Evolutionary conservation across 305 asterid species (phyloP), one percentile per base, ranked within the genome.

Genomic region (Fraxinus nigra): DNA sequence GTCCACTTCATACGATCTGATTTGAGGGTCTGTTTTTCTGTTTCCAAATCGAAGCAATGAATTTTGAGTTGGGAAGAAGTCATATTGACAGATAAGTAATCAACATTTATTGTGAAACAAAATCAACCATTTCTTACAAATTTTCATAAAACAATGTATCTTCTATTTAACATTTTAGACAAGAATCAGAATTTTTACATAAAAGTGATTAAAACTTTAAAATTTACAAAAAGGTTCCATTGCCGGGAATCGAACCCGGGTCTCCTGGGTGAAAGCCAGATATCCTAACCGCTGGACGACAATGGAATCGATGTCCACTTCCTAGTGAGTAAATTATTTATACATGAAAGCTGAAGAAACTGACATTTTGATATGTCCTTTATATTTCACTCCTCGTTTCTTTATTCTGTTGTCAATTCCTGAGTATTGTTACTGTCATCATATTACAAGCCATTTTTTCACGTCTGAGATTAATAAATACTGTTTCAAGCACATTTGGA

Each of bases 211-310:
- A 35, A 3, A 43, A 43, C 51, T 43, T 10, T 10, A 43, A 43
- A 43, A 43, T 43, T 43, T 40, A 10, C 48, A 46, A 46, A 13
- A 48, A 48, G 59, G 33, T 70, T 70, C 75, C 75, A 16, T 70
- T 78, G 84, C 89, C 90, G 90, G 90, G 90, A 85, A 89, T 89
- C 87, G 90, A 89, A 87, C 92, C 90, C 89, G 88, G 89, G 90
- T 85, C 89, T 35, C 89, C 90, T 84, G 90, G 91, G 90, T 89
- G 90, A 87, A 89, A 89, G 92, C 90, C 90, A 89, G 90, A 89
- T 78, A 89, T 87, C 90, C 90, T 89, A 87, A 89, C 92, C 90
- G 88, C 90, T 78, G 85, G 87, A 85, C 85, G 79, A 85, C 84
- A 85, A 85, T 78, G 83, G 87, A 48, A 5, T 37, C 8, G 40